Percentiles rank a stretch among this genome's conserved stretches.
These are phyloP conservation scores for Pseudomonodictys pantanalensis DNA, from an alignment of 495 filamentous ascomycete species.

Conservation along the genomic window DNA sequence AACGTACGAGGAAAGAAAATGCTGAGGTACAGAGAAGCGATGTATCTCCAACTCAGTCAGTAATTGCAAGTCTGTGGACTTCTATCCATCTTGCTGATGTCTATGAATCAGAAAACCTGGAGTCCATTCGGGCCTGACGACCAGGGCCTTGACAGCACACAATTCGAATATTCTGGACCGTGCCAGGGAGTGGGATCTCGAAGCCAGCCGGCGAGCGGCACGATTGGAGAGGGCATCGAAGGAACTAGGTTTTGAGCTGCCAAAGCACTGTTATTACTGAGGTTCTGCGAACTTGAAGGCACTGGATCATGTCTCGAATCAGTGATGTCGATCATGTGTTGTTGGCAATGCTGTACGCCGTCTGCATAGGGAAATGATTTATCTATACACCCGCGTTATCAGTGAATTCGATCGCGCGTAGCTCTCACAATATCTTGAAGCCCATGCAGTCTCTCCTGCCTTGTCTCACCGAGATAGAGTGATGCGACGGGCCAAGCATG, in stretches of 20 bases:
- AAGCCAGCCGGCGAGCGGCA: neutral
- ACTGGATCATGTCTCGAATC: neutral
- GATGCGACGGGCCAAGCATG: conserved; percentile 78
- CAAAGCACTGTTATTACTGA: neutral
- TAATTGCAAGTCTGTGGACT: too few species aligned
- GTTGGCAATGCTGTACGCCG: neutral
- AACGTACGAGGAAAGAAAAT: too few species aligned
- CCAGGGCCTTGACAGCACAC: neutral
- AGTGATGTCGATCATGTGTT: neutral
- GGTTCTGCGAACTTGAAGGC: too few species aligned
- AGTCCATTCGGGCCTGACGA: neutral
- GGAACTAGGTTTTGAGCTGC: neutral
- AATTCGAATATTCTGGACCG: neutral
- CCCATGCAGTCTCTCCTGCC: conserved; percentile 56
- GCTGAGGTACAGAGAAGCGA: too few species aligned
- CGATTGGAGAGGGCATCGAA: neutral
- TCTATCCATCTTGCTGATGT: too few species aligned
- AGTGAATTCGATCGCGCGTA: neutral
- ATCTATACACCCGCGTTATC: neutral
- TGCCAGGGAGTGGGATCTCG: neutral
- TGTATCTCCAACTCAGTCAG: too few species aligned
- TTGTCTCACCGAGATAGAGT: conserved; percentile 60
- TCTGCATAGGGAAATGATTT: too few species aligned
- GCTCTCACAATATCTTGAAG: conserved; percentile 51
- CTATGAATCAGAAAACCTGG: too few species aligned